These are phyloP conservation scores for Lodderomyces parapsilosis DNA, from an alignment of 1,139 yeast genomes.

Conservation along the genomic window DNA sequence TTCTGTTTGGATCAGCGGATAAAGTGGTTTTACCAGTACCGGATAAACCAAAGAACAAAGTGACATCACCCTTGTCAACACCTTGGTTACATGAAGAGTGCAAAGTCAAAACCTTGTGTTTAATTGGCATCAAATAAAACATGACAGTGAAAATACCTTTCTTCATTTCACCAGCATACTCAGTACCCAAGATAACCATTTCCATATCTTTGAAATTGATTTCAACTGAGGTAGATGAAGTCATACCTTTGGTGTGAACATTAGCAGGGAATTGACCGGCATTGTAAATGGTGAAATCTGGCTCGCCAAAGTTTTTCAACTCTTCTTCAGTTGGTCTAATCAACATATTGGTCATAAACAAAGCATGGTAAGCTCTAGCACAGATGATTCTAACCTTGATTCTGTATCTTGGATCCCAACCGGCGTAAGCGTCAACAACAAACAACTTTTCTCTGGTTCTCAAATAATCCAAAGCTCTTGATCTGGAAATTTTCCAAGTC, in stretches of 20 bases:
- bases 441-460: conserved; percentile 94
- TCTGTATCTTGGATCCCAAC: conserved; percentile 99
- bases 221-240: conserved; percentile 93
- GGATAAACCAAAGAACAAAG: conserved; percentile 93
- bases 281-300: conserved; percentile 97
- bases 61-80: conserved; percentile 68
- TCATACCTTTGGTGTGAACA: conserved; percentile 95
- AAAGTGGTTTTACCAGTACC: conserved; percentile 99
- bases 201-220: conserved; percentile 97
- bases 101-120: conserved; percentile 85
- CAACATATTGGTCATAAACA: conserved; percentile 97
- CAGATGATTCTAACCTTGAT: conserved; percentile 95
- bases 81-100: conserved; percentile 98
- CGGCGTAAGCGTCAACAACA: conserved; percentile 96
- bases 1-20: conserved; percentile 94
- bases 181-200: conserved; percentile 98
- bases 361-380: conserved; percentile 98
- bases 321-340: conserved; percentile 94
- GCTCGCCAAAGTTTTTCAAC: conserved; percentile 88
- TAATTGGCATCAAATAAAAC: conserved; percentile 98
- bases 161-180: conserved; percentile 99
- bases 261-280: conserved; percentile 99
- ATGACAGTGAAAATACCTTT: conserved; percentile 98
- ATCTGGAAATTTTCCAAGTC: conserved; percentile 94
- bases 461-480: conserved; percentile 94